Conservation (phyloP, 2,329 filamentous ascomycete species). For the Phyllosticta paracitricarpa region DNA sequence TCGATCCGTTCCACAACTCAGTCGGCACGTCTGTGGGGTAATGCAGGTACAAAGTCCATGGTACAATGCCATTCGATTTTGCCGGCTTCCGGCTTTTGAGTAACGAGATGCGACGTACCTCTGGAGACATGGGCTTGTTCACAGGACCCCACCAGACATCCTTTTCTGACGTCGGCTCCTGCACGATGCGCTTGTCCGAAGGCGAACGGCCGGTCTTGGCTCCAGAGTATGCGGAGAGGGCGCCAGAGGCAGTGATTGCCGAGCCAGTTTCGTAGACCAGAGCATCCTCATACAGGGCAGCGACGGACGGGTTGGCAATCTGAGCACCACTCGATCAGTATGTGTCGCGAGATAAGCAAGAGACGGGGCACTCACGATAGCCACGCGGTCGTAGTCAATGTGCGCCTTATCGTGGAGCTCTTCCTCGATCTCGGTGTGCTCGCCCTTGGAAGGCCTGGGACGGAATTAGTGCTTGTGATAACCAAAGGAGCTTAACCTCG, state of each 20-base stretch:
- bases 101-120: slow-evolving; percentile 55
- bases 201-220: slow-evolving; percentile 97
- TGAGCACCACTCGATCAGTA: slow-evolving; percentile 19
- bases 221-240: slow-evolving; percentile 93
- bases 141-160: slow-evolving; percentile 99
- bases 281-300: slow-evolving; percentile 96
- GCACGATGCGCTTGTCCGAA: slow-evolving; percentile 93
- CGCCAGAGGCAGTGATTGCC: slow-evolving; percentile 91
- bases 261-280: slow-evolving; percentile 96
- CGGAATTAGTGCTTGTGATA: background rate
- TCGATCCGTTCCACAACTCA: slow-evolving; percentile 11
- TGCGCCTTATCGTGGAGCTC: slow-evolving; percentile 95
- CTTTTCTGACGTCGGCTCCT: slow-evolving; percentile 79
- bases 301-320: slow-evolving; percentile 86
- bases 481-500: background rate
- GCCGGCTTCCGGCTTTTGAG: background rate
- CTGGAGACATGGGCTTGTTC: slow-evolving; percentile 96
- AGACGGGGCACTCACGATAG: slow-evolving; percentile 60
- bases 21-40: slow-evolving; percentile 4
- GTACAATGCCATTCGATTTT: background rate
- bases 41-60: slow-evolving; percentile 4
- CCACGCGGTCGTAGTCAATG: slow-evolving; percentile 97
- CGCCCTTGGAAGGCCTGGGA: slow-evolving; percentile 38
- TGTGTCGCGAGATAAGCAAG: background rate
- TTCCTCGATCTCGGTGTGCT: slow-evolving; percentile 96